Base-by-base conservation (phyloP, 495 filamentous ascomycete genomes). In the Niebla homalea region DNA sequence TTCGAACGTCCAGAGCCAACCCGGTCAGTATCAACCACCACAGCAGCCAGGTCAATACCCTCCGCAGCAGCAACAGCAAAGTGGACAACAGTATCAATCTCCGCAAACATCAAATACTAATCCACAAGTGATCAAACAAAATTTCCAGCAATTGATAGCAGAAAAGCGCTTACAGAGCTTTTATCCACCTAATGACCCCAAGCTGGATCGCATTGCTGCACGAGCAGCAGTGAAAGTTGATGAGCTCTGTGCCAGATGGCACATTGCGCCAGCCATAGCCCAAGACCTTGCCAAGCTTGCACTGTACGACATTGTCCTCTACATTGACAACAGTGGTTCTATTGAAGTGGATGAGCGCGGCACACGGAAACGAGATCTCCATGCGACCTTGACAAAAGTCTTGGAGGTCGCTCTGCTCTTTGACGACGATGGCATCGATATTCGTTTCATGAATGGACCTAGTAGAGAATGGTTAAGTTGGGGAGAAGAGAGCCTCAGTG, bases 311-410 rank as follows among this genome's bases (percentile, higher is more conserved):
- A 72, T 83, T 32, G 64, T 83, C 43, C 67, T 86, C 23, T 84
- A 80, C 56, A 79, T 85, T 45, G 71, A 85, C 58, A 82, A 86
- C 62, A 82, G 78, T 61, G 82, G 83, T 12, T 85, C 82, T 21
- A 85, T 86, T 63, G 65, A 72, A 40, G 83, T 85, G 46, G 74
- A 80, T 52, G 78, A 81, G 55, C 70, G 72, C 49, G 81, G 80
- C n/a, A 65, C 76, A 39, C 73, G 83, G 45, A 82, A 81, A 64
- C 69, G 77, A 18, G 81, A 86, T 51, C 63, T 86, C 42, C 71
- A 72, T 54, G 66, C 80, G 43, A 83, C 84, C 49, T 64, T 86
- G 22, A 66, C 70, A 7, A 71, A 74, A 11, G 77, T 83, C 20
- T 76, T 80, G 11, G 77, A 72, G 36, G 79, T 78, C 1, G 80